Base-by-base conservation (phyloP, 768 basidiomycete genomes). In the Glaciozyma martinii region DNA sequence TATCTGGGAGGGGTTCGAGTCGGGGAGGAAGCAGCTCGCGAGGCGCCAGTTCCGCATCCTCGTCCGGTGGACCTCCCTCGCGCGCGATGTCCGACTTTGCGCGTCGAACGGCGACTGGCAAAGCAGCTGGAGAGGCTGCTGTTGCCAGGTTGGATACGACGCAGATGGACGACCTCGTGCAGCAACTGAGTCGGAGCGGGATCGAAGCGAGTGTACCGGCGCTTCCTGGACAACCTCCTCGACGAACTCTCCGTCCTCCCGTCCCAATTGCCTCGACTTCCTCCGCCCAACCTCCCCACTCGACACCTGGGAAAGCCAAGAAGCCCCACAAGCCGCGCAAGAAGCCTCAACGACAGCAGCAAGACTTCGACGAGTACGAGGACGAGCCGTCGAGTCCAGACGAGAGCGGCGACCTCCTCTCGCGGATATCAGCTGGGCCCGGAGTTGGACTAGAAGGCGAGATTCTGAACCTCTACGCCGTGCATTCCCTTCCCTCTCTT, bases 381-480 rank as follows among this genome's bases (percentile, higher is more conserved):
- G 49, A 50, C 7, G n/a, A 25, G 23, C 23, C 49, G 49, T 50
- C 49, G 49, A 50, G 49, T 15, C n/a, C 49, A 27, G 57, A 33
- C 42, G 52, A 33, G 50, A 52, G n/a, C 53, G 59, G n/a, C 46
- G 47, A 21, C 32, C 13, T 54, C 7, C 61, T 59, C 29, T 16
- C 37, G 43, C 23, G 50, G 47, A 32, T 54, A 7, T n/a, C 46
- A 30, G 19, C 43, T 18, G 33, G 21, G 55, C 62, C 57, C 2
- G 63, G 66, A 10, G 63, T 65, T 10, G 55, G 49, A 3, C 40
- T 69, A 18, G 49, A 33, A 16, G 29, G 5, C 1, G 64, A 69
- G 59, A 57, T 69, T 10, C 50, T 60, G 37, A 40, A 55, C 27
- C 52, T 69, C 3, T 66, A 63, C 64, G 64, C 62, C 37, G 68